phyloP scores from a whole-genome alignment of 148 eudicot species.

The Simmondsia chinensis region DNA sequence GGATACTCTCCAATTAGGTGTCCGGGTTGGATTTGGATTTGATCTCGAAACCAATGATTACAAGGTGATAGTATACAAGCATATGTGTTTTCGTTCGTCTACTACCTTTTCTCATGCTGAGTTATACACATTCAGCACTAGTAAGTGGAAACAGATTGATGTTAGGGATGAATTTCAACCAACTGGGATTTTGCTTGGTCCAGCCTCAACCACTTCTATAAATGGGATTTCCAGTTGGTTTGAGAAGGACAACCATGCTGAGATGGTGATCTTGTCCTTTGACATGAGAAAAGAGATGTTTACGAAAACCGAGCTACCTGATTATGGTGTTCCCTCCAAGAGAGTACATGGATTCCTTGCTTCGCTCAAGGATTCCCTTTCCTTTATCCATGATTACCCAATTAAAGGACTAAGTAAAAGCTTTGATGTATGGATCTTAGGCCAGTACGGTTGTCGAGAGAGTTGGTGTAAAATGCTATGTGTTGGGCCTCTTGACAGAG shows the following conservation, averaged over 20 bases:
- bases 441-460: constrained; percentile 18
- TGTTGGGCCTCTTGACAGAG: constrained; percentile 13
- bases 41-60: constrained; percentile 10
- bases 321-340: constrained; percentile 24
- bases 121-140: constrained; percentile 8
- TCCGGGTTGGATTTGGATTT: constrained; percentile 21
- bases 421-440: constrained; percentile 25
- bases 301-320: constrained; percentile 18
- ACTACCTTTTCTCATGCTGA: constrained; percentile 20
- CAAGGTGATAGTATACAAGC: constrained; percentile 19
- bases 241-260: constrained; percentile 17
- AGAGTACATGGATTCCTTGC: constrained; percentile 18
- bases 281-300: constrained; percentile 19
- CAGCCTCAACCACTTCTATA: constrained; percentile 10
- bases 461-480: constrained; percentile 21
- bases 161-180: constrained; percentile 24
- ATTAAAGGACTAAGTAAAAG: constrained; percentile 7
- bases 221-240: constrained; percentile 26
- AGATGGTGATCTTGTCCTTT: constrained; percentile 24
- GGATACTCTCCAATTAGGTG: constrained; percentile 7
- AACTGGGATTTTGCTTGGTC: constrained; percentile 15
- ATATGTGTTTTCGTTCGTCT: constrained; percentile 17
- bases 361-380: constrained; percentile 7
- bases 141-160: constrained; percentile 8
- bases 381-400: constrained; percentile 26